phyloP scores from a whole-genome alignment of 2,329 filamentous ascomycete genomes.

The Dryadomyces quercivorus region DNA sequence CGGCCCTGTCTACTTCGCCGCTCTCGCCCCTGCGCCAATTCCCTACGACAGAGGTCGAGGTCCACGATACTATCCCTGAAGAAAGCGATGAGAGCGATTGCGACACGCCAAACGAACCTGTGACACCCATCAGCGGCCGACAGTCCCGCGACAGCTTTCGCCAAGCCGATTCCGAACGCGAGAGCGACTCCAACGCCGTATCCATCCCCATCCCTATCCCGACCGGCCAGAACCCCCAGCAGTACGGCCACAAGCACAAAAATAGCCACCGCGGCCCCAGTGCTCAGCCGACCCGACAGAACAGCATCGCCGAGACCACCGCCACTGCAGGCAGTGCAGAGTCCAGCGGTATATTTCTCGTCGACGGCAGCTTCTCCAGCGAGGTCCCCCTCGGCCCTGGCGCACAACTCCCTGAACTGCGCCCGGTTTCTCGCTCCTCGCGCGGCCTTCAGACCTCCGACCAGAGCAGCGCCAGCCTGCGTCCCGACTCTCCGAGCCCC shows the following conservation, averaged over 20 bases:
- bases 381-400: neutral
- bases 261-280: constrained; percentile 11
- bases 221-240: constrained; percentile 11
- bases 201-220: constrained; percentile 1
- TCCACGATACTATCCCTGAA: constrained; percentile 41
- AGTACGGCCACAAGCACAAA: constrained; percentile 11
- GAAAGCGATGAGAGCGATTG: constrained; percentile 48
- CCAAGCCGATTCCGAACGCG: constrained; percentile 21
- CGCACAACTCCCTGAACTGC: neutral
- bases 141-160: constrained; percentile 41
- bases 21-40: constrained; percentile 34
- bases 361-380: neutral
- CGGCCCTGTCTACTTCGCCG: constrained; percentile 13
- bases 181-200: constrained; percentile 14
- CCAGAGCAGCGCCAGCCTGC: neutral
- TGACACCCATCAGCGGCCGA: constrained; percentile 47
- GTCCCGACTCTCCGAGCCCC: too few species aligned
- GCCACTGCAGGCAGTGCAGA: neutral
- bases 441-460: too few species aligned
- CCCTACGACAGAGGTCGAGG: constrained; percentile 27
- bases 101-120: constrained; percentile 46
- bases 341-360: neutral
- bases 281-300: constrained; percentile 4
- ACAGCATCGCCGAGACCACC: neutral
- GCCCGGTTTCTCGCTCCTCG: neutral